Evolutionary conservation across 768 basidiomycete genomes (phyloP).

Genomic region (Leucocoprinus leucothites): DNA sequence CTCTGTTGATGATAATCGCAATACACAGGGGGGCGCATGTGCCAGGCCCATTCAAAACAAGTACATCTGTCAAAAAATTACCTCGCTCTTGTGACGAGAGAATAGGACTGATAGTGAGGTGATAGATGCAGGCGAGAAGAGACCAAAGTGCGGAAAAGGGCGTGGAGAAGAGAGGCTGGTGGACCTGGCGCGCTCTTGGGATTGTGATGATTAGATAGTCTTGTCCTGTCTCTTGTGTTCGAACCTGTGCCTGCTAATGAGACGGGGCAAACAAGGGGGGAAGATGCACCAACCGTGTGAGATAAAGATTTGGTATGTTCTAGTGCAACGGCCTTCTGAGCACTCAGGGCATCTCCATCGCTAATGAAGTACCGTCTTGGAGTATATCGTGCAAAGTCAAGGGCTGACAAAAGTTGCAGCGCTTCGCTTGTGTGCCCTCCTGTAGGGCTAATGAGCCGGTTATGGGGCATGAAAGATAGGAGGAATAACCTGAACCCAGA

Average conservation of each 20-base stretch:
- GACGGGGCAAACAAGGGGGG: background rate
- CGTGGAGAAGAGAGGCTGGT: conserved; percentile 73
- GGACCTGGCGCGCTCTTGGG: conserved; percentile 86
- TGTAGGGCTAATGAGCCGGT: conserved; percentile 27
- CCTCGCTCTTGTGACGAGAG: conserved; percentile 1
- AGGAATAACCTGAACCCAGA: conserved; percentile 80
- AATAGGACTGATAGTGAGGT: conserved; percentile 51
- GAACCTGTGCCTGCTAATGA: conserved; percentile 7
- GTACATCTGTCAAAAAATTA: conserved; percentile 53
- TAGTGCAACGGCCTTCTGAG: conserved; percentile 61
- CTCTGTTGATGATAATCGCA: conserved; percentile 70
- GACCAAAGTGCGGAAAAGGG: conserved; percentile 63
- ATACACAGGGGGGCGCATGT: conserved; percentile 82
- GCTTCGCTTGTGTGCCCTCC: conserved; percentile 96
- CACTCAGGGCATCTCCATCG: conserved; percentile 78
- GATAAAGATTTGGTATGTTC: conserved; percentile 43
- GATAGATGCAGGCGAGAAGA: conserved; percentile 56
- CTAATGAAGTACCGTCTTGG: conserved; percentile 80
- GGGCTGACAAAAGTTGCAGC: conserved; percentile 61
- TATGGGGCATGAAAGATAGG: background rate
- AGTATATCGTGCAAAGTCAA: conserved; percentile 74
- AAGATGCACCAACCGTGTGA: conserved; percentile 14
- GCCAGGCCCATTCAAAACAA: conserved; percentile 93
- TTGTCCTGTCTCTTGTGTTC: background rate
- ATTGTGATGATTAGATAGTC: conserved; percentile 59